Base-by-base conservation (phyloP, 75 land plant species). In the Ceratopteris richardii region DNA sequence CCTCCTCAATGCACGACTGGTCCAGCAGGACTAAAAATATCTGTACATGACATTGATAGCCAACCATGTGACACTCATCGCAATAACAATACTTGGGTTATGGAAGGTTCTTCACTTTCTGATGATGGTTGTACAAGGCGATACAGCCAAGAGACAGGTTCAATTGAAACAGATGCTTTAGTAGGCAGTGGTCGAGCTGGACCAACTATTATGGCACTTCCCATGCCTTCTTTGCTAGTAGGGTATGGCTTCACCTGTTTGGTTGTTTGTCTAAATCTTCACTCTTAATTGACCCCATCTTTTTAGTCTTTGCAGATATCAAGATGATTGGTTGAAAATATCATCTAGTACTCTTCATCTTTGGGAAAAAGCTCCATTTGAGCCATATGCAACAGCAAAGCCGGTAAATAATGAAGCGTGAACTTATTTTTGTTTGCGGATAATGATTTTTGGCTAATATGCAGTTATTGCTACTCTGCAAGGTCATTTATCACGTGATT, bases 341-440 rank as follows among this genome's bases (percentile, higher is more conserved):
- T 86, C 99, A 21, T 68, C 81, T 9, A 87, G 62, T 58, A 69
- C 83, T 25, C 53, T 95, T 13, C 91, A 80, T 51, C 61, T 77
- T 6, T 95, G 99, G 99, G 99, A 95, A 39, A 95, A 95, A 54
- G 99, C 96, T 55, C 96, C 99, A 60, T 68, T 95, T 56, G 99
- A 95, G 54, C 99, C 99, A 31, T 95, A 95, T 80, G 96, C 96
- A 30, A 61, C 39, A 51, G 80, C 80, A n/a, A 95, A 95, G 66
- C 79, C 79, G 60, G 99, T 95, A 82, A 83, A 66, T 29, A 33
- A 4, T 33, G 37, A 9, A n/a, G n/a, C n/a, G n/a, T n/a, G n/a
- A n/a, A n/a, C n/a, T n/a, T n/a, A n/a, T n/a, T n/a, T n/a, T n/a
- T n/a, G n/a, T n/a, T n/a, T n/a, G n/a, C n/a, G n/a, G n/a, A n/a